Base-by-base conservation (phyloP, 2,329 filamentous ascomycete genomes). In the Beauveria pseudobassiana region DNA sequence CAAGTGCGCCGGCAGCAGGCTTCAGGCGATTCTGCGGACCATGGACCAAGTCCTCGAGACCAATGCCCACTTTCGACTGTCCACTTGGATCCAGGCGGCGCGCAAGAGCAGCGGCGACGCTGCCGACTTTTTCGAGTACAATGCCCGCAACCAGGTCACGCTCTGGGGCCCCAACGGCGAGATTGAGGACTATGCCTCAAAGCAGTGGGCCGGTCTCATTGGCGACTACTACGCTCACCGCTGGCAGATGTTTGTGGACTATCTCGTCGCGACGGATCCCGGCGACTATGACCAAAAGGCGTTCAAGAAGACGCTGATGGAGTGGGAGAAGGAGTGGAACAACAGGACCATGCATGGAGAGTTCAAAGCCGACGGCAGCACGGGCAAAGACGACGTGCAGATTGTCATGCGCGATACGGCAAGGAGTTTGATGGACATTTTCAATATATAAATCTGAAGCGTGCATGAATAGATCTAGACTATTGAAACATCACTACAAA, bases 101-200 rank as follows among this genome's bases (percentile, higher is more conserved):
- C 59, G 59, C 24, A 52, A 57, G 28, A 56, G 34, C 34, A 45
- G 62, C 24, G 57, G 53, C 28, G 54, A 64, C 22, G 56, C 65
- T 5, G 65, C 72, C 20, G 67, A 72, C 18, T 77, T 74, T 63
- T 74, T 76, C 58, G 74, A 75, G 62, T 78, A 76, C 66, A 72
- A 78, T 50, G 77, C 77, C 5, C 70, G 75, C 12, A 80, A 80
- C 53, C 78, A 80, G 63, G 69, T 81, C 64, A 80, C 79, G 7
- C 71, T 77, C 14, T 81, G 78, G 78, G 78, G 78, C 0, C 77
- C 78, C 66, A 77, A 43, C 38, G 51, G 55, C 26, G 51, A 60
- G 40, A 45, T 81, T 48, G 71, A 65, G 30, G 78, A 81, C 66
- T 81, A 81, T 62, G 77, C 78, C 6, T 75, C 73, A 1, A 80